Evolutionary conservation across 2,329 filamentous ascomycete genomes (phyloP), one percentile per base, ranked within the genome.

Genomic region (Verticillium albo-atrum): DNA sequence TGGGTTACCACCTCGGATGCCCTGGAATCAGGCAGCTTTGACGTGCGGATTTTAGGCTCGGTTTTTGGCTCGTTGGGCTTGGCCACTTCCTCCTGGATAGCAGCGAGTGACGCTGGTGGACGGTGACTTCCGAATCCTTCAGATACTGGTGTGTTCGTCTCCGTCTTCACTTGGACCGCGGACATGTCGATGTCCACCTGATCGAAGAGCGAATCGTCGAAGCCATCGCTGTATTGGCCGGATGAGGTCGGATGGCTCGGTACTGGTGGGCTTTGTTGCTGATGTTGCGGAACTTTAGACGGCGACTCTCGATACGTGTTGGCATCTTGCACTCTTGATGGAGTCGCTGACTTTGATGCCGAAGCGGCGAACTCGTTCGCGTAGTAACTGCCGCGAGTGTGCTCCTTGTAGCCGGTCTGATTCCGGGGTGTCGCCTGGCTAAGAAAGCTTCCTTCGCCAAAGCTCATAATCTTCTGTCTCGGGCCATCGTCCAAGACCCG

Each of bases 301-400:
- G 42, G 42, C 9, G 42, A 20, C 1, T 23, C 42, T 25, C 5
- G 20, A 50, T 50, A 14, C 42, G 6, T 23, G 42, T 20, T 23
- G 42, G n/a, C 20, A 10, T 5, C 10, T 7, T 23, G 20, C 10
- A 4, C 10, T 7, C 25, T 50, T 3, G 20, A 4, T 1, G 10
- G 42, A 25, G 42, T 15, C n/a, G n/a, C 9, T 10, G 42, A 25
- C 20, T 50, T 50, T n/a, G 17, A 4, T 23, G 42, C 42, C 3
- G 42, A 50, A 23, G n/a, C 25, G 42, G 20, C 42, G 25, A 47
- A 50, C 66, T 95, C 90, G 58, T 78, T 84, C 0, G 87, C 89
- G 69, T 97, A 97, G 82, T 91, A 96, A 74, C 92, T 95, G 35
- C 81, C 82, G 52, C 90, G 86, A 1, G 88, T 91, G 72, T 97